Base-by-base conservation (phyloP, 1,284 basidiomycete species). In the Ustilago crameri region DNA sequence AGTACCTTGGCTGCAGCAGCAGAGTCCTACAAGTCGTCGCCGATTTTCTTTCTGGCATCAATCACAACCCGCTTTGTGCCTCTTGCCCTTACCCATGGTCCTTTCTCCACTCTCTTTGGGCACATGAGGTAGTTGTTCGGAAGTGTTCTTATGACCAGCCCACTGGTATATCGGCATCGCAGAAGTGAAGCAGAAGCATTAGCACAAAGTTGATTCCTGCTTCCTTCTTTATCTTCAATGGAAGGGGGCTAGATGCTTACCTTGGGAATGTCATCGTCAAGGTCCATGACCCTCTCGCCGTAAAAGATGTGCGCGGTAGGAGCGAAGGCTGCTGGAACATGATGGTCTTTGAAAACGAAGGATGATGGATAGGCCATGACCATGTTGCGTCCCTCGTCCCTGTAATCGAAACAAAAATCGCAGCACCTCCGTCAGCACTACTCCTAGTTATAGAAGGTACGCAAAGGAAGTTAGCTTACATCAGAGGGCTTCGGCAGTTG, bases 251-350 rank as follows among this genome's bases (percentile, higher is more conserved):
- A 5, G 22, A 15, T 14, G 27, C 53, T 47, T 47, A 69, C 66
- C 52, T 72, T 74, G 24, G 72, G 67, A 30, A 74, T 62, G 27
- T 67, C 68, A 35, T 75, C 68, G 42, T 68, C 63, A 12, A 75
- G 30, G 37, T 75, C 69, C 58, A 75, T 67, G 8, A 71, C 67
- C 3, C 64, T 44, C 38, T 74, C 67, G 2, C 47, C 52, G 47
- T 75, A 75, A 27, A 75, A 75, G 23, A 75, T 75, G 50, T 75
- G 72, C 7, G 67, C 67, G 3, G 52, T 67, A 1, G 72, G 72
- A 0, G 68, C 68, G 40, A 75, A 75, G 1, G 37, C 56, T 3
- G 47, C 30, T 3, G 72, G 72, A 0, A 75, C 63, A 27, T 47
- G 56, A 18, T 57, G 15, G 52, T 72, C 53, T 26, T 72, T 51